phyloP scores from a whole-genome alignment of 2,329 filamentous ascomycete genomes.

The Colletotrichum orbiculare region DNA sequence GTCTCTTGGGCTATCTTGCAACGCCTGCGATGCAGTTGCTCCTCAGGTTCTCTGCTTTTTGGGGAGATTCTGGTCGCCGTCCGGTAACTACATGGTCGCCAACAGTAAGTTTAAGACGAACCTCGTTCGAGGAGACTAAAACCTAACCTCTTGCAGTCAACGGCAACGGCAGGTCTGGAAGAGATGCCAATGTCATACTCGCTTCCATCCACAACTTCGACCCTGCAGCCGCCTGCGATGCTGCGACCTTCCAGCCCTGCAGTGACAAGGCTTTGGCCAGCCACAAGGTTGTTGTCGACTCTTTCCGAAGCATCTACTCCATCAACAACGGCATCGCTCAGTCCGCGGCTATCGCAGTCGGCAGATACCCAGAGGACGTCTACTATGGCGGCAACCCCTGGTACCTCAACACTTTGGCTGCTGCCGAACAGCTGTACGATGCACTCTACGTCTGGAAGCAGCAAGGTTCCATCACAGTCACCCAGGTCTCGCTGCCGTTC shows the following conservation, averaged over 20 bases:
- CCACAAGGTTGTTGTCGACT: constrained; percentile 80
- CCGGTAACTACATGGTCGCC: constrained; percentile 68
- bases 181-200: constrained; percentile 78
- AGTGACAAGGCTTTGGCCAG: constrained; percentile 76
- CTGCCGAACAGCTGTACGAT: constrained; percentile 84
- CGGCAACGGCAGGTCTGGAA: constrained; percentile 70
- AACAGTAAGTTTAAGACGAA: constrained; percentile 63
- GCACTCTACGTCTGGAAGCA: constrained; percentile 78
- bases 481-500: constrained; percentile 73
- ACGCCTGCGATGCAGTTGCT: constrained; percentile 71
- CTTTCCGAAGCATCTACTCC: constrained; percentile 76
- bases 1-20: constrained; percentile 70
- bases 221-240: constrained; percentile 72
- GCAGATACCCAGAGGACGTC: constrained; percentile 76
- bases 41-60: constrained; percentile 79
- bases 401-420: constrained; percentile 81
- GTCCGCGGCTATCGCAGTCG: constrained; percentile 70
- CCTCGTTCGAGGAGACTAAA: no score
- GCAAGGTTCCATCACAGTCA: constrained; percentile 72
- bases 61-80: constrained; percentile 77
- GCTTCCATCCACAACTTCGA: constrained; percentile 77
- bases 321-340: constrained; percentile 74
- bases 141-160: constrained; percentile 54
- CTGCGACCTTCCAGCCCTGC: constrained; percentile 82
- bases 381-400: constrained; percentile 86